Evolutionary conservation across 2,329 filamentous ascomycete genomes (phyloP).

Genomic region (Penicillium digitatum): DNA sequence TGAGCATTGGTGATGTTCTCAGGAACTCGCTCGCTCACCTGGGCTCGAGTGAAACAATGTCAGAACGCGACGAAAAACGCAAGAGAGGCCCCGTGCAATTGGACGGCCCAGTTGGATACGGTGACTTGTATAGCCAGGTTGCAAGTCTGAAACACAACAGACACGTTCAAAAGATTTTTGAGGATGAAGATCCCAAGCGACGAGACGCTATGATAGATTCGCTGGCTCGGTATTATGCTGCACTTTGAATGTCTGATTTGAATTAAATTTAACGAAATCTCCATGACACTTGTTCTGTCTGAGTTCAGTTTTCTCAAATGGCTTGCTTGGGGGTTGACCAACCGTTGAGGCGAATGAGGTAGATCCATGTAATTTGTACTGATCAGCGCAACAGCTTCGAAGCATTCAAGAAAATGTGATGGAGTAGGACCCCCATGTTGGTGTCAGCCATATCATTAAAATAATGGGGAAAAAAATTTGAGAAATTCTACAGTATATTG

Average conservation of each 20-base stretch:
- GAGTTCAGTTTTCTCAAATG: no score
- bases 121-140: conserved; percentile 3
- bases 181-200: conserved; percentile 6
- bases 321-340: no score
- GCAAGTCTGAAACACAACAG: conserved; percentile 12
- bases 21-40: conserved; percentile 17
- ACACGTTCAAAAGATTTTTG: conserved; percentile 14
- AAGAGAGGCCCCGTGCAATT: neutral
- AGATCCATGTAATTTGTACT: neutral
- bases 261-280: neutral
- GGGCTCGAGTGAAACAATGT: neutral
- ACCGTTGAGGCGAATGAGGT: neutral
- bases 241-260: conserved; percentile 5
- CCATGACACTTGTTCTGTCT: neutral
- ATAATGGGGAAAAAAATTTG: neutral
- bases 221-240: conserved; percentile 9
- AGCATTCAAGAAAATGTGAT: neutral
- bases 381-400: neutral
- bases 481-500: neutral
- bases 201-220: conserved; percentile 19
- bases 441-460: neutral
- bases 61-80: conserved; percentile 1
- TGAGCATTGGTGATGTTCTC: conserved; percentile 16
- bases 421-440: neutral
- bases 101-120: neutral